Conservation (phyloP, 495 filamentous ascomycete genomes). For the Xanthoparmelia taractica region DNA sequence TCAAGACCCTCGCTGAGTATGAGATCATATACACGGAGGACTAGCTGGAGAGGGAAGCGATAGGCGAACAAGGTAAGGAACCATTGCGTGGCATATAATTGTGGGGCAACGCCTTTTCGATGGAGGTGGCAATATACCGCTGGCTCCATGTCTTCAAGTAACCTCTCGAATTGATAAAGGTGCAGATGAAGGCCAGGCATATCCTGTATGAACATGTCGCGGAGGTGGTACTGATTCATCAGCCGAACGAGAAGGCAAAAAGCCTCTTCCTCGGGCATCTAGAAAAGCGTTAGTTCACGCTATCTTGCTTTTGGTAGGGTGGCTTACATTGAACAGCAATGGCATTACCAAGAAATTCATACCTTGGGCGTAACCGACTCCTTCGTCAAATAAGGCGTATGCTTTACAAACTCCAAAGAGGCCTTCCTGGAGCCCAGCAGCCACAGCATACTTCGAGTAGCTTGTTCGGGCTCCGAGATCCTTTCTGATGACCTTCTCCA, state of each 20-base stretch:
- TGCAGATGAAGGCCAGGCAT: slow-evolving; percentile 94
- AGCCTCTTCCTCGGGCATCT: slow-evolving; percentile 97
- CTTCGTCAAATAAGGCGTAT: slow-evolving; percentile 91
- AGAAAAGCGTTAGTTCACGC: slow-evolving; percentile 3
- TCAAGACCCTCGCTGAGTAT: slow-evolving; percentile 93
- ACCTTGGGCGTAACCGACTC: slow-evolving; percentile 92
- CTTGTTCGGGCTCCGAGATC: slow-evolving; percentile 91
- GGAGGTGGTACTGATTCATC: slow-evolving; percentile 93
- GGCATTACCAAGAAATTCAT: slow-evolving; percentile 99
- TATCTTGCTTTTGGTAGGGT: not conserved
- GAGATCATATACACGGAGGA: slow-evolving; percentile 92
- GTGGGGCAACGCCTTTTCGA: slow-evolving; percentile 76
- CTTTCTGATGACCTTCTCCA: slow-evolving; percentile 84
- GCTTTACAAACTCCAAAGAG: slow-evolving; percentile 95
- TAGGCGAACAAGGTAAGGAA: slow-evolving; percentile 99
- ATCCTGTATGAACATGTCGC: slow-evolving; percentile 88
- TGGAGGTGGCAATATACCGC: slow-evolving; percentile 92
- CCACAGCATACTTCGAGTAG: slow-evolving; percentile 86
- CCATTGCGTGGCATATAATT: slow-evolving; percentile 97
- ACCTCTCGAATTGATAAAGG: slow-evolving; percentile 88
- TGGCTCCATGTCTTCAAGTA: slow-evolving; percentile 90
- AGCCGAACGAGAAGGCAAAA: slow-evolving; percentile 87
- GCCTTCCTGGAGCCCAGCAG: slow-evolving; percentile 84
- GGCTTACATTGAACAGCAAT: slow-evolving; percentile 82
- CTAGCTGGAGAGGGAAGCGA: slow-evolving; percentile 91